A percentile compares a stretch with the other conserved stretches of the same genome.
These are phyloP conservation scores for Phytophthora multivora DNA, from an alignment of 352 stramenopile genomes.

Conservation along the genomic window DNA sequence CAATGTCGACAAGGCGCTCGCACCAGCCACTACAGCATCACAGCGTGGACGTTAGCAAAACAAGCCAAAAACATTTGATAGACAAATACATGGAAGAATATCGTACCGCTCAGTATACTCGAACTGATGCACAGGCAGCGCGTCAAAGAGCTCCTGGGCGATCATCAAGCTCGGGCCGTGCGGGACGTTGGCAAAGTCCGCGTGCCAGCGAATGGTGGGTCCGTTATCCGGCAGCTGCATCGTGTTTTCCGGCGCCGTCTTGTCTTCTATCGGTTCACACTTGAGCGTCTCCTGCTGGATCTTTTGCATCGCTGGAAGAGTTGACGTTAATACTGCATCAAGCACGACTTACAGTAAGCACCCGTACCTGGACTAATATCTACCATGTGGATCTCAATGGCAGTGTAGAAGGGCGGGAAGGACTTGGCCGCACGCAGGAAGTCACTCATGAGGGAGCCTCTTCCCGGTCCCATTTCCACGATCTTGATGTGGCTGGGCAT, in stretches of 20 bases:
- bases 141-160: slow-evolving; percentile 95
- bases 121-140: slow-evolving; percentile 95
- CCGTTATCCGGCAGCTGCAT: slow-evolving; percentile 59
- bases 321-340: neutral
- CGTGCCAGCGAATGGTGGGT: slow-evolving; percentile 83
- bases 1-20: slow-evolving; percentile 94
- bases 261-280: slow-evolving; percentile 47
- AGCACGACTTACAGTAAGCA: neutral
- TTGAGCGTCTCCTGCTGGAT: slow-evolving; percentile 90
- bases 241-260: slow-evolving; percentile 35
- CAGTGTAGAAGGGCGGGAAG: slow-evolving; percentile 89
- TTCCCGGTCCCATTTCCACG: slow-evolving; percentile 92
- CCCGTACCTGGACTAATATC: slow-evolving; percentile 82
- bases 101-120: slow-evolving; percentile 90
- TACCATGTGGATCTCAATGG: slow-evolving; percentile 90
- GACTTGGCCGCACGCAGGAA: slow-evolving; percentile 89
- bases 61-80: no score
- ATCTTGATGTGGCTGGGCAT: slow-evolving; percentile 77
- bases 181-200: slow-evolving; percentile 81
- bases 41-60: neutral
- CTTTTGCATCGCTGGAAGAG: slow-evolving; percentile 67
- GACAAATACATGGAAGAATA: no score
- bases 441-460: slow-evolving; percentile 94
- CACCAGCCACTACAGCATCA: slow-evolving; percentile 81
- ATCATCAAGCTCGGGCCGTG: slow-evolving; percentile 88